These are phyloP conservation scores for Salix udensis DNA, from an alignment of 345 rosid species.

Conservation along the genomic window DNA sequence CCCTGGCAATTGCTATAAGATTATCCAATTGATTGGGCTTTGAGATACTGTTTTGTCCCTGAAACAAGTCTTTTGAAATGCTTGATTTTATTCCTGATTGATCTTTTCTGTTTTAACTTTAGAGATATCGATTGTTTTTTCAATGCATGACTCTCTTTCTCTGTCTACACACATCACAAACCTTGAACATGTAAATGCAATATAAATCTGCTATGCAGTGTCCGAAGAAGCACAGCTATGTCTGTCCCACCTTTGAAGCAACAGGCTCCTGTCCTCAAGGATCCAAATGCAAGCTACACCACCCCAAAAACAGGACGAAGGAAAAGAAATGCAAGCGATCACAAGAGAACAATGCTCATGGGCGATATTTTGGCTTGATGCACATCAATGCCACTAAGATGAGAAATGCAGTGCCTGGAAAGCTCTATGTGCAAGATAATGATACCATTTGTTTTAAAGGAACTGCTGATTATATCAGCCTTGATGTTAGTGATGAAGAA, in stretches of 20 bases:
- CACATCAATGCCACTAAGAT: slow-evolving; percentile 23
- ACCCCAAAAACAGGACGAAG: slow-evolving; percentile 60
- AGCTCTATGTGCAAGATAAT: slow-evolving; percentile 16
- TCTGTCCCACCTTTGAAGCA: slow-evolving; percentile 71
- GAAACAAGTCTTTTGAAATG: neutral
- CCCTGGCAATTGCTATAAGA: neutral
- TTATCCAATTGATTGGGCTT: neutral
- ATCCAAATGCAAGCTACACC: slow-evolving; percentile 88
- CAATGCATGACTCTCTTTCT: neutral
- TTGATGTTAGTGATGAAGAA: slow-evolving; percentile 49
- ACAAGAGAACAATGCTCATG: slow-evolving; percentile 41
- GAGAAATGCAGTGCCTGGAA: slow-evolving; percentile 31
- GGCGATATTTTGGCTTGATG: slow-evolving; percentile 64
- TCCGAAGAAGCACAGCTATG: slow-evolving; percentile 88
- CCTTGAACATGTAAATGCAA: slow-evolving; percentile 30
- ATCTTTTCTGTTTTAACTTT: too few species aligned
- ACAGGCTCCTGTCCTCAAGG: slow-evolving; percentile 78
- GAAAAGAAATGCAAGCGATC: slow-evolving; percentile 60
- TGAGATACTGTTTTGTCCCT: neutral
- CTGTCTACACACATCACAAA: slow-evolving; percentile 13
- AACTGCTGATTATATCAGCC: slow-evolving; percentile 48
- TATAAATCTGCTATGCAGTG: slow-evolving; percentile 66
- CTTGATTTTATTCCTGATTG: too few species aligned
- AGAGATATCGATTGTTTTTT: neutral
- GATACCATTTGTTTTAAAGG: slow-evolving; percentile 27